phyloP scores from a whole-genome alignment of 1,284 basidiomycete species.

The Trichosporon inkin region DNA sequence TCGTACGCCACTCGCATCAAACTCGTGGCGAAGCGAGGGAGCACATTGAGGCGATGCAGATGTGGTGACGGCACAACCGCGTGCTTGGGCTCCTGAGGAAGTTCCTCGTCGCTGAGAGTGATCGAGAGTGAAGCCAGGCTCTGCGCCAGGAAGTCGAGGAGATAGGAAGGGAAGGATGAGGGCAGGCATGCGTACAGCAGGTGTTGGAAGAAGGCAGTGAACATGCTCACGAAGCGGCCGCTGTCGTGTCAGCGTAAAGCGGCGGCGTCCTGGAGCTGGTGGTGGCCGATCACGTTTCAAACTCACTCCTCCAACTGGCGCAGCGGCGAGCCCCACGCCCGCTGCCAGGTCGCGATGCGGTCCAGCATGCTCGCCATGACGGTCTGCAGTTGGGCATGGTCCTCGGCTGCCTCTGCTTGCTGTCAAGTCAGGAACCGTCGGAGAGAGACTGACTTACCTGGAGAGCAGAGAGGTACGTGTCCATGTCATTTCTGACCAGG shows the following conservation, averaged over 20 bases:
- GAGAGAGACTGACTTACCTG: conserved; percentile 19
- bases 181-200: conserved; percentile 45
- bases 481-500: conserved; percentile 38
- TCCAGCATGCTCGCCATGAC: conserved; percentile 41
- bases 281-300: too few species aligned
- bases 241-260: conserved; percentile 17
- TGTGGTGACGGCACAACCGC: conserved; percentile 38
- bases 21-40: conserved; percentile 78
- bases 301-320: conserved; percentile 41
- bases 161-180: conserved; percentile 36
- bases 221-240: conserved; percentile 27
- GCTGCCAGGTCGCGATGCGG: conserved; percentile 42
- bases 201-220: conserved; percentile 37
- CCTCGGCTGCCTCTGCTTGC: conserved; percentile 5
- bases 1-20: conserved; percentile 78
- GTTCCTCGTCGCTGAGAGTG: neutral
- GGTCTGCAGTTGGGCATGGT: conserved; percentile 3
- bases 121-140: conserved; percentile 29
- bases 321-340: conserved; percentile 43
- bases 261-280: too few species aligned
- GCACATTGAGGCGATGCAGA: conserved; percentile 68
- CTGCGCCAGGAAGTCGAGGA: conserved; percentile 34
- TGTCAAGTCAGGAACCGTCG: neutral
- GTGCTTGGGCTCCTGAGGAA: conserved; percentile 17
- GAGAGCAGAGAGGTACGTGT: conserved; percentile 27